phyloP scores from a whole-genome alignment of 148 eudicot species.

The Silene latifolia region DNA sequence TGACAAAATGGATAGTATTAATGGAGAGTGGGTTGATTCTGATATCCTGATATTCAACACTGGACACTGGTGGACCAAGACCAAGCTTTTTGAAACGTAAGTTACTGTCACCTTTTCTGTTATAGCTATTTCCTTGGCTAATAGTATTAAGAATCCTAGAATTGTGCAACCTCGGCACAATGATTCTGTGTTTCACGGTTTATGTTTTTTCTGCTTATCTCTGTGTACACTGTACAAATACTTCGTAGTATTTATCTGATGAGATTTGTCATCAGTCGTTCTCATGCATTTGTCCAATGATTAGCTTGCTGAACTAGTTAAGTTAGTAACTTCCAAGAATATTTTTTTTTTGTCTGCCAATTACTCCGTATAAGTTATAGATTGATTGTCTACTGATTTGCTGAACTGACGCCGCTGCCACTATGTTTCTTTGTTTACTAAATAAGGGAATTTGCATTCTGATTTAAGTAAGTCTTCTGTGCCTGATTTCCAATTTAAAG shows the following conservation, averaged over 20 bases:
- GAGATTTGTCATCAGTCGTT: background rate
- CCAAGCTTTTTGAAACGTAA: conserved; percentile 86
- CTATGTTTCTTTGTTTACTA: background rate
- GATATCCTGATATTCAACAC: conserved; percentile 82
- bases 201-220: background rate
- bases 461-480: background rate
- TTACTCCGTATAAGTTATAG: background rate
- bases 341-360: background rate
- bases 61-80: conserved; percentile 94
- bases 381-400: background rate
- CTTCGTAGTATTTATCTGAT: background rate
- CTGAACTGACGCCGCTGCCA: background rate
- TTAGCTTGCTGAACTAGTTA: background rate
- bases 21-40: conserved; percentile 61
- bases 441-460: no score
- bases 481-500: background rate
- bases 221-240: background rate
- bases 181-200: background rate
- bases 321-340: background rate
- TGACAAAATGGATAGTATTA: conserved; percentile 73
- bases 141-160: background rate
- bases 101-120: conserved; percentile 24
- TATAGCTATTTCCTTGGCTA: background rate
- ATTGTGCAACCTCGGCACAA: background rate
- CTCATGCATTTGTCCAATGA: no score